Conservation (phyloP, 2,329 filamentous ascomycete species). For the Fusarium sterilihyphosum region DNA sequence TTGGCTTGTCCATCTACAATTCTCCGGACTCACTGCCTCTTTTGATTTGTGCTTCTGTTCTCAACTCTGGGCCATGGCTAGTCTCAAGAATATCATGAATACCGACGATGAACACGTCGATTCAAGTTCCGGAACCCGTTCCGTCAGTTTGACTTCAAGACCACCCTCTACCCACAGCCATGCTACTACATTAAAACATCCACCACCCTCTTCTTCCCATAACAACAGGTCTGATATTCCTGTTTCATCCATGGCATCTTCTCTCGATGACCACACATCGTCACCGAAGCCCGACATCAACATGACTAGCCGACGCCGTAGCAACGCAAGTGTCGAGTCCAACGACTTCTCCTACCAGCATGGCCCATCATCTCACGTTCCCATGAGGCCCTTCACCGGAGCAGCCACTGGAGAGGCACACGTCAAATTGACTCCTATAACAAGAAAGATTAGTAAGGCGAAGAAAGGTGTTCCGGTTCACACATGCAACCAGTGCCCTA, state of each 20-base stretch:
- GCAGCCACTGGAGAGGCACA: constrained; percentile 49
- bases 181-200: constrained; percentile 50
- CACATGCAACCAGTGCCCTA: constrained; percentile 62
- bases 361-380: constrained; percentile 41
- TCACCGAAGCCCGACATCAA: constrained; percentile 44
- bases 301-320: constrained; percentile 50
- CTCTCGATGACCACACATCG: constrained; percentile 36
- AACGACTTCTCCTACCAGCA: constrained; percentile 56
- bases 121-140: constrained; percentile 58
- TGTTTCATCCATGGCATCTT: constrained; percentile 42
- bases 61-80: constrained; percentile 60
- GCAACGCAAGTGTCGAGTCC: constrained; percentile 59
- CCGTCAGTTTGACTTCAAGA: constrained; percentile 52
- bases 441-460: constrained; percentile 65
- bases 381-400: constrained; percentile 55
- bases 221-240: constrained; percentile 50
- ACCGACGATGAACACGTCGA: constrained; percentile 60
- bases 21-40: constrained; percentile 47
- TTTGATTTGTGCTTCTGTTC: constrained; percentile 50
- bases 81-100: constrained; percentile 67
- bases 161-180: constrained; percentile 51
- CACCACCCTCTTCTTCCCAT: constrained; percentile 46
- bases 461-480: constrained; percentile 70
- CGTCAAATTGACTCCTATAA: constrained; percentile 66
- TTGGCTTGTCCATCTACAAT: constrained; percentile 47